Conservation (phyloP, 148 eudicot genomes). For the Vaccinium darrowii region DNA sequence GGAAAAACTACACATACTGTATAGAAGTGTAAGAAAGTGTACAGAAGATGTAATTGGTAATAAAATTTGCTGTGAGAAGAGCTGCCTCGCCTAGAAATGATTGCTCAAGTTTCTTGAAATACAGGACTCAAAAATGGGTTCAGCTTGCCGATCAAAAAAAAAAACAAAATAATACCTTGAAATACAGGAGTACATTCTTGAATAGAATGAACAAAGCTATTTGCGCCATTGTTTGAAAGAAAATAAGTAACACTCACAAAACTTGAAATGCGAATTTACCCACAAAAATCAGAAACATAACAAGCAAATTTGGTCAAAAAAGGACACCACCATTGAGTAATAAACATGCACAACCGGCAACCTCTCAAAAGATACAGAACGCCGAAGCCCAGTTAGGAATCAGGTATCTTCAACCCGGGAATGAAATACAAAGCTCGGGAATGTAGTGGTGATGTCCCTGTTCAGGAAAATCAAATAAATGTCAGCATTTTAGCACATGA, state of each 20-base stretch:
- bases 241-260: background rate
- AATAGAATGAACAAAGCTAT: background rate
- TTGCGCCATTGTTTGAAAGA: background rate
- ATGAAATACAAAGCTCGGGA: constrained; percentile 91
- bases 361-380: constrained; percentile 4
- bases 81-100: background rate
- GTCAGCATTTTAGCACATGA: background rate
- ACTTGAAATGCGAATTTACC: background rate
- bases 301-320: constrained; percentile 5
- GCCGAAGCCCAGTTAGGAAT: constrained; percentile 7
- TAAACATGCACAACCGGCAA: background rate
- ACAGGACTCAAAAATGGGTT: background rate
- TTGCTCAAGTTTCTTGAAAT: background rate
- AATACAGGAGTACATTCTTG: background rate
- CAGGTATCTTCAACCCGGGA: constrained; percentile 81
- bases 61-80: background rate
- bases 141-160: too few relatives aligned
- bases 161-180: background rate
- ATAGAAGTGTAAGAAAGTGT: background rate
- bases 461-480: constrained; percentile 5
- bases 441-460: constrained; percentile 91
- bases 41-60: background rate
- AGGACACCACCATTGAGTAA: background rate
- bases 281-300: background rate
- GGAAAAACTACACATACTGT: background rate